Evolutionary conservation across 805 yeast genomes (phyloP), one percentile per base, ranked within the genome.

Genomic region (Wickerhamiella siamensis): DNA sequence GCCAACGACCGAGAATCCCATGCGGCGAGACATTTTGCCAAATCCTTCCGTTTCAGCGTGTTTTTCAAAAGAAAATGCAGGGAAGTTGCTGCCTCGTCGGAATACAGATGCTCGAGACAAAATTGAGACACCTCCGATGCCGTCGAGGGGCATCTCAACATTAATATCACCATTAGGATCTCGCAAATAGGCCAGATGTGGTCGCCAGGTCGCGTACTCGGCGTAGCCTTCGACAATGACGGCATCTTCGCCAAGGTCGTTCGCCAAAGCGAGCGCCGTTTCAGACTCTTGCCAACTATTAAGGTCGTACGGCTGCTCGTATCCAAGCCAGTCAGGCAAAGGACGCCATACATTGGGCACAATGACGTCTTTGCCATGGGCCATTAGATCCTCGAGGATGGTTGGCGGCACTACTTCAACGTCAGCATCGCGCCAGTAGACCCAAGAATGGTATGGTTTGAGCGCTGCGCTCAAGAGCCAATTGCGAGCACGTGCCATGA

Each of bases 301-400:
- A 56, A 91, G 72, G 62, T 91, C 98, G 59, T 91, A 91, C 1
- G 97, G 86, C 61, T 91, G 98, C 57, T 83, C 93, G 49, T 75
- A 74, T 16, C 91, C 93, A 47, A 91, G 71, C 62, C 87, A 91
- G 36, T 77, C 79, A 2, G 98, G 98, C 47, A 91, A 68, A 2
- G 97, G 98, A 52, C 98, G 71, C 98, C 98, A 91, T 27, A 91
- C 95, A 55, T 91, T 88, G 17, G 97, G 98, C 10, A 88, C 97
- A 42, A 86, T 83, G 22, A 88, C 93, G 57, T 91, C 97, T 59
- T 75, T 77, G 59, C 81, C 75, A 60, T 86, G 95, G 55, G 77
- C 82, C 96, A 88, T 88, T 53, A 88, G 66, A 61, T 88, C 97
- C 61, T 88, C 95, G 48, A 88, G 63, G 46, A 88, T 75, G 2